These are phyloP conservation scores for Eragrostis tef DNA, from an alignment of 202 grass and related monocot species.

Conservation along the genomic window DNA sequence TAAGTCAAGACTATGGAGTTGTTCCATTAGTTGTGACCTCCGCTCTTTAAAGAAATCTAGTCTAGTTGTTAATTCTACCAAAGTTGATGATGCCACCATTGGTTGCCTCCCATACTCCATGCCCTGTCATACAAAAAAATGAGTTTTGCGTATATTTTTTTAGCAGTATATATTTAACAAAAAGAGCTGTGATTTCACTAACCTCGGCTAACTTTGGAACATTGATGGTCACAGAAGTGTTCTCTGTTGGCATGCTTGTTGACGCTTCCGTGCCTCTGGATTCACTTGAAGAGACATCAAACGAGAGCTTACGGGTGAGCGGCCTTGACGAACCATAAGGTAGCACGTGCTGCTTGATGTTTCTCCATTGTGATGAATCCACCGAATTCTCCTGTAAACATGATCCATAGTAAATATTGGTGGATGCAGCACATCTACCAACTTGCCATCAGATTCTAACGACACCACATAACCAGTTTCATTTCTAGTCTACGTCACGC, in stretches of 20 bases:
- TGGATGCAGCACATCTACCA: neutral
- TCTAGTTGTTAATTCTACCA: conserved; percentile 92
- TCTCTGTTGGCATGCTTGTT: conserved; percentile 70
- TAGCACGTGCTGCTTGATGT: conserved; percentile 78
- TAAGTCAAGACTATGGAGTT: conserved; percentile 96
- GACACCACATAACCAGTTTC: neutral
- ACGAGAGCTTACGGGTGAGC: conserved; percentile 74
- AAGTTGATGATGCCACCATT: conserved; percentile 82
- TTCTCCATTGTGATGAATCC: conserved; percentile 79
- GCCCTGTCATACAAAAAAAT: conserved; percentile 52
- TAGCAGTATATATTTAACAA: conserved; percentile 23
- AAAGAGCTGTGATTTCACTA: conserved; percentile 28
- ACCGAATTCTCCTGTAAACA: conserved; percentile 65
- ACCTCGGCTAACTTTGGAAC: conserved; percentile 78
- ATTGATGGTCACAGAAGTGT: conserved; percentile 57
- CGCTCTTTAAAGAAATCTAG: conserved; percentile 99
- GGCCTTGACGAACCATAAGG: conserved; percentile 81
- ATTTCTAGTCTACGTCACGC: no score
- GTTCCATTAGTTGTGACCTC: conserved; percentile 97
- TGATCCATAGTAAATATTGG: conserved; percentile 26
- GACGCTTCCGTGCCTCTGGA: conserved; percentile 72
- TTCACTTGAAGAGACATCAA: conserved; percentile 71
- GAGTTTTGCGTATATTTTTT: conserved; percentile 26
- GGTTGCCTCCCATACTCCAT: conserved; percentile 71
- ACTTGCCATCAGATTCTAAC: conserved; percentile 21